Base-by-base conservation (phyloP, 352 stramenopile genomes). In the Thalassiosira ordinaria region DNA sequence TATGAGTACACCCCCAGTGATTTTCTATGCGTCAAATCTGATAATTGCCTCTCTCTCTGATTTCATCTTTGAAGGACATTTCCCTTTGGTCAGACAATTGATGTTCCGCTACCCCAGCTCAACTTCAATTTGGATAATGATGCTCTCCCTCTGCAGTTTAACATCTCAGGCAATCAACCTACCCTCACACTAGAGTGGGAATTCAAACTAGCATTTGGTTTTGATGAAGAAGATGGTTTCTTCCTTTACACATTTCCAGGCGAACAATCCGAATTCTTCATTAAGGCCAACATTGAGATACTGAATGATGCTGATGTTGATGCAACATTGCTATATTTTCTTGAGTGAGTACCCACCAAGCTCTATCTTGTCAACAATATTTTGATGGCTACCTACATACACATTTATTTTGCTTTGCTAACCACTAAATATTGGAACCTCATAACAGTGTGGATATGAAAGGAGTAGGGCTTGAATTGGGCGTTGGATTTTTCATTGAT, bases 51-150 rank as follows among this genome's bases (percentile, higher is more conserved):
- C n/a, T n/a, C n/a, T n/a, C n/a, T n/a, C n/a, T n/a, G n/a, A n/a
- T n/a, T n/a, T n/a, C n/a, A n/a, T n/a, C n/a, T n/a, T n/a, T n/a
- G n/a, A n/a, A n/a, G n/a, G n/a, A 78, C 20, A 41, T 59, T 85
- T 68, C 68, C 61, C 18, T 76, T 80, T 52, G 76, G 75, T 8
- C 49, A 72, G 63, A 41, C 18, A 22, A 62, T 53, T 16, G 16
- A 26, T 16, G 13, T 84, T 44, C 22, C 57, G 9, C 56, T 79
- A n/a, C 70, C 70, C 9, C 41, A 70, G 16, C 56, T 84, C 5
- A 60, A 84, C 18, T 78, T 84, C 29, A 31, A 80, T 16, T 31
- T 78, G 29, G 63, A 26, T 4, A 69, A 72, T 64, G 60, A 55
- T 29, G 16, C 35, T 27, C 55, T 84, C 3, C 69, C 63, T 18